Percentiles rank a stretch among this genome's conserved stretches.
Conservation (phyloP, 768 basidiomycete species). For the Russula earlei region DNA sequence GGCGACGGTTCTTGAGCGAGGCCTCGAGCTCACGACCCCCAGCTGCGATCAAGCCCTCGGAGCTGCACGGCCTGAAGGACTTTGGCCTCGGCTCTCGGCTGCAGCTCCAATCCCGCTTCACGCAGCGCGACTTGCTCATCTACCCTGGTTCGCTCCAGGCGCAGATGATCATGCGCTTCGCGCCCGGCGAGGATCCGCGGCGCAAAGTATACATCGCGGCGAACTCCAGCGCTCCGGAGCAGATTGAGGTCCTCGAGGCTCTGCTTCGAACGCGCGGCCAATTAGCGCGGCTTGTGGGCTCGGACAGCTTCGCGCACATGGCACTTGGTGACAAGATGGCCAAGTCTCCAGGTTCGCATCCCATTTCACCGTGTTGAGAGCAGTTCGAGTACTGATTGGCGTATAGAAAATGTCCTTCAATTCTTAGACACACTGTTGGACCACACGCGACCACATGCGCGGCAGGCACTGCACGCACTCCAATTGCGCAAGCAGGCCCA, state of each 20-base stretch:
- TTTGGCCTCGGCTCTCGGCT: slow-evolving; percentile 66
- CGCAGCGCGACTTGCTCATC: slow-evolving; percentile 64
- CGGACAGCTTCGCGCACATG: slow-evolving; percentile 80
- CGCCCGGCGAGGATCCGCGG: slow-evolving; percentile 76
- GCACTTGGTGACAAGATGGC: slow-evolving; percentile 95
- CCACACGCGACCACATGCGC: slow-evolving; percentile 72
- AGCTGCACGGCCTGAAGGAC: slow-evolving; percentile 66
- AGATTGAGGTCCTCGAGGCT: slow-evolving; percentile 68
- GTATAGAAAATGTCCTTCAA: slow-evolving; percentile 68
- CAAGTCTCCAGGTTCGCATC: slow-evolving; percentile 66
- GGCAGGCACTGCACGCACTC: slow-evolving; percentile 57
- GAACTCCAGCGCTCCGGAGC: slow-evolving; percentile 63
- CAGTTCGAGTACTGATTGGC: background rate
- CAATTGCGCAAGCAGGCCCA: slow-evolving; percentile 68
- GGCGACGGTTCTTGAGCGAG: slow-evolving; percentile 75
- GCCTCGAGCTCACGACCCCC: slow-evolving; percentile 55
- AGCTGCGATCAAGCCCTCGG: slow-evolving; percentile 55
- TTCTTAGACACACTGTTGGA: slow-evolving; percentile 78
- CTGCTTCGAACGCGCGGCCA: slow-evolving; percentile 72
- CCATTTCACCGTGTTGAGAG: background rate
- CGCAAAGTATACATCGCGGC: slow-evolving; percentile 74
- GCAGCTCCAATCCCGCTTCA: slow-evolving; percentile 67
- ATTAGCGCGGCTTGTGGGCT: slow-evolving; percentile 76
- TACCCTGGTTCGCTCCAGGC: slow-evolving; percentile 86
- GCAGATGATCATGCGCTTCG: slow-evolving; percentile 86